phyloP scores from a whole-genome alignment of 192 early-diverging fungal genomes.

The Chytriomyces confervae region DNA sequence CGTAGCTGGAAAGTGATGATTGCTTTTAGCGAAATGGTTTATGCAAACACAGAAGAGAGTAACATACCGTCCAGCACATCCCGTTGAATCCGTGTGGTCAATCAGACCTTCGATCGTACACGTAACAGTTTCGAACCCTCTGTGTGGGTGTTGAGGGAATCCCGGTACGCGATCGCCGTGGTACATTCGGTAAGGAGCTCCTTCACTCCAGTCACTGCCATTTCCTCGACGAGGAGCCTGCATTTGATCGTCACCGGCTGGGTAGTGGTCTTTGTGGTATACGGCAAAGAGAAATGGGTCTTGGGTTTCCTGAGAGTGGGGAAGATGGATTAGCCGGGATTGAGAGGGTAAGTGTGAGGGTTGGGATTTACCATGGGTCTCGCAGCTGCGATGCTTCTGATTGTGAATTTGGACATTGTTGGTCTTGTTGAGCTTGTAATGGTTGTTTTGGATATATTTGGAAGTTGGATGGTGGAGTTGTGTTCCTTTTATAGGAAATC shows the following conservation, averaged over 20 bases:
- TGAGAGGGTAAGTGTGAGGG: not conserved
- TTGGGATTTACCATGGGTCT: not conserved
- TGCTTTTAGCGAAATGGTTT: no score
- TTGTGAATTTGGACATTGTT: constrained; percentile 3
- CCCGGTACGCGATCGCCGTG: constrained; percentile 25
- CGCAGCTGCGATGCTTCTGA: not conserved
- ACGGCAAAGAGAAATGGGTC: constrained; percentile 47
- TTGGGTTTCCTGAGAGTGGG: not conserved
- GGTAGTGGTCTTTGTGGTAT: constrained; percentile 46
- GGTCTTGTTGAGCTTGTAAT: no score
- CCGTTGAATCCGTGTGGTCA: constrained; percentile 65
- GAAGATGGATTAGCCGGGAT: not conserved
- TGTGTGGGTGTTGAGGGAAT: constrained; percentile 38
- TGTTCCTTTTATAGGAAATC: no score
- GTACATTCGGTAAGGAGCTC: constrained; percentile 17
- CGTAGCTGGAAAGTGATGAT: no score
- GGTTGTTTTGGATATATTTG: no score
- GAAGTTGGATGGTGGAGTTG: no score
- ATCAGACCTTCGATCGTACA: constrained; percentile 66
- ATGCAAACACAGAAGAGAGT: no score
- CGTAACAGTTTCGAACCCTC: constrained; percentile 73
- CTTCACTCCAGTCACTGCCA: constrained; percentile 30
- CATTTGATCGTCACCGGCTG: constrained; percentile 37
- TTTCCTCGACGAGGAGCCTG: constrained; percentile 37
- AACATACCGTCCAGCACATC: constrained; percentile 55